A percentile compares a stretch with the other conserved stretches of the same genome.
phyloP scores from a whole-genome alignment of 2,329 filamentous ascomycete genomes.

The Alternaria brassicicola region DNA sequence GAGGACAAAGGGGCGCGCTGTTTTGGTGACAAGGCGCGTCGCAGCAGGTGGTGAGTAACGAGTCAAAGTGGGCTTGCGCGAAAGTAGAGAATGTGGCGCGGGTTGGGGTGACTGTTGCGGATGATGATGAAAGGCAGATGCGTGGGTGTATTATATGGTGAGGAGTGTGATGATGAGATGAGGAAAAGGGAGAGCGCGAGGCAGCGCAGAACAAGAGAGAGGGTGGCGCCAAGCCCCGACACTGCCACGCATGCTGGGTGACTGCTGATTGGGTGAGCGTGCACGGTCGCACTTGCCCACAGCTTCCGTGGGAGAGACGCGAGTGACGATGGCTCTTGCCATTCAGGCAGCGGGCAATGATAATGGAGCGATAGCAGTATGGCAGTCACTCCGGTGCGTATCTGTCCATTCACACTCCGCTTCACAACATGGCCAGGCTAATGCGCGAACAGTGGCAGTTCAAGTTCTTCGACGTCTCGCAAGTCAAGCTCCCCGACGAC shows the following conservation, averaged over 20 bases:
- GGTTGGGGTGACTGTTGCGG: constrained; percentile 10
- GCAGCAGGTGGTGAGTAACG: constrained; percentile 13
- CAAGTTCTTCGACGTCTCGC: constrained; percentile 97
- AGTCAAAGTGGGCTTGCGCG: constrained; percentile 20
- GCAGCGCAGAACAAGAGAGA: constrained; percentile 24
- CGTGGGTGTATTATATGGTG: constrained; percentile 6
- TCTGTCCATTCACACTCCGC: background rate
- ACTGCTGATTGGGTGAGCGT: constrained; percentile 6
- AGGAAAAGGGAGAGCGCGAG: constrained; percentile 20
- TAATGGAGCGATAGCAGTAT: constrained; percentile 44
- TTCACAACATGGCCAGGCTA: constrained; percentile 26
- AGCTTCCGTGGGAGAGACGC: constrained; percentile 13
- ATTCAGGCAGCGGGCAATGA: constrained; percentile 18
- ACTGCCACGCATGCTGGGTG: constrained; percentile 7
- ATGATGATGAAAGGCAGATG: constrained; percentile 18
- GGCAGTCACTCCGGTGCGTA: constrained; percentile 51
- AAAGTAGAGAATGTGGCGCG: constrained; percentile 20
- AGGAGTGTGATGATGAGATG: constrained; percentile 14
- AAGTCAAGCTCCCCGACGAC: constrained; percentile 78
- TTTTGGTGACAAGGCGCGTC: constrained; percentile 27
- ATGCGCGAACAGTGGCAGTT: constrained; percentile 84
- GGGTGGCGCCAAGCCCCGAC: constrained; percentile 11
- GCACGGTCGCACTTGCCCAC: constrained; percentile 26
- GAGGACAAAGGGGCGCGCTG: constrained; percentile 27
- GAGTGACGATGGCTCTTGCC: constrained; percentile 33